Percentiles rank a stretch among this genome's conserved stretches.
These are phyloP conservation scores for Xylaria nigripes DNA, from an alignment of 495 filamentous ascomycete genomes.

Conservation along the genomic window DNA sequence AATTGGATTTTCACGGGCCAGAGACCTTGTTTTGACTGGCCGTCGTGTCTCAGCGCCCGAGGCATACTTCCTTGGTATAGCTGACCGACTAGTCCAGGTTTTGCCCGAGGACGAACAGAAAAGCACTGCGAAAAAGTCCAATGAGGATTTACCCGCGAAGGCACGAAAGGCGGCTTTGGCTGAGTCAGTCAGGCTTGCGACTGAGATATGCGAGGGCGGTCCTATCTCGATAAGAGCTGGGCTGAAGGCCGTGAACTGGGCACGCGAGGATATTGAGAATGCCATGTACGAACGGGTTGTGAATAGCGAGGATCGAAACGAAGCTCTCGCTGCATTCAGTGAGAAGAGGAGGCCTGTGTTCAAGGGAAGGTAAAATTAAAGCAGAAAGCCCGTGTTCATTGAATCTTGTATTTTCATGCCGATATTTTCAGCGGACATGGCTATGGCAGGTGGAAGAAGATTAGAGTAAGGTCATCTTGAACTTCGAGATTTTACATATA, in stretches of 20 bases:
- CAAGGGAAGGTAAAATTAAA: slow-evolving; percentile 45
- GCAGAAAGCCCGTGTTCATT: background rate
- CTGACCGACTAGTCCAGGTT: slow-evolving; percentile 72
- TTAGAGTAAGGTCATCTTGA: background rate
- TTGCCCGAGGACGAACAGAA: slow-evolving; percentile 45
- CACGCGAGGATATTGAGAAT: slow-evolving; percentile 63
- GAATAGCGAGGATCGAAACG: slow-evolving; percentile 72
- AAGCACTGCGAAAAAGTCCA: slow-evolving; percentile 24
- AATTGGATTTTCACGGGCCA: slow-evolving; percentile 64
- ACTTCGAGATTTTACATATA: no score
- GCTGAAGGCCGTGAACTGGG: slow-evolving; percentile 58
- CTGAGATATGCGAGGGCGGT: slow-evolving; percentile 78
- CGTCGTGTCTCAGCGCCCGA: slow-evolving; percentile 68
- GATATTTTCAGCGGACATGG: background rate
- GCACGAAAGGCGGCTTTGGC: slow-evolving; percentile 58
- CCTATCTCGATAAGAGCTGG: slow-evolving; percentile 71
- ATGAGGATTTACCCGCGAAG: slow-evolving; percentile 26
- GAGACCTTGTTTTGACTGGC: slow-evolving; percentile 81
- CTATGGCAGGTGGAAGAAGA: background rate
- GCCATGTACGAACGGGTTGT: slow-evolving; percentile 71
- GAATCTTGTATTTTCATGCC: no score
- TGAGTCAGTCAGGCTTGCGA: slow-evolving; percentile 68
- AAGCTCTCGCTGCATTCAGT: slow-evolving; percentile 77
- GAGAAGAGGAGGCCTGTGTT: slow-evolving; percentile 89
- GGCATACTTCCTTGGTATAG: slow-evolving; percentile 76